These are phyloP conservation scores for Colletotrichum viniferum DNA, from an alignment of 2,329 filamentous ascomycete genomes.

Conservation along the genomic window DNA sequence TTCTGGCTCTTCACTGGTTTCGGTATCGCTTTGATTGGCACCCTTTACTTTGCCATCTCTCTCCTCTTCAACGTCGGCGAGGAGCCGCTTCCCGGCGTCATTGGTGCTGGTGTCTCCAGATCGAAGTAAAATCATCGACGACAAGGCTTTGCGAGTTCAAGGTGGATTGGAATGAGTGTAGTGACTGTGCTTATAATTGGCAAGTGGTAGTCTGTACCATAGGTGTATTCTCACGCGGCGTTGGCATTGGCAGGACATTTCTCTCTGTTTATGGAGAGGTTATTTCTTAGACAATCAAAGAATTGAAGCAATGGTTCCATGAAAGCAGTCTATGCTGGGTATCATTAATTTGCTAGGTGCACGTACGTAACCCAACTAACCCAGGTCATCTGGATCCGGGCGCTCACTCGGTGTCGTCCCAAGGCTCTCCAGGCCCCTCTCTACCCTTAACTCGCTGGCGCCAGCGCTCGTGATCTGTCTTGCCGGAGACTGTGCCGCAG, in stretches of 20 bases:
- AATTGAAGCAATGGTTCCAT: conserved; percentile 14
- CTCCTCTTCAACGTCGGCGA: conserved; percentile 84
- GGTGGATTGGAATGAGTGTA: neutral
- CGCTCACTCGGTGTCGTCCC: conserved; percentile 45
- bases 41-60: conserved; percentile 74
- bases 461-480: conserved; percentile 17
- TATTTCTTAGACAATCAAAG: conserved; percentile 24
- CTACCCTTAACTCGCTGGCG: conserved; percentile 29
- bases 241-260: conserved; percentile 27
- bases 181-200: conserved; percentile 21
- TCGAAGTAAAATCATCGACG: conserved; percentile 55
- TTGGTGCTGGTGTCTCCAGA: conserved; percentile 89
- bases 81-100: conserved; percentile 89
- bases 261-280: conserved; percentile 24
- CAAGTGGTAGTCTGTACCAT: conserved; percentile 30
- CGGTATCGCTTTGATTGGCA: conserved; percentile 69
- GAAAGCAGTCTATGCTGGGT: conserved; percentile 11
- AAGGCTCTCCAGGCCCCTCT: conserved; percentile 52
- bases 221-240: conserved; percentile 29
- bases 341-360: conserved; percentile 18
- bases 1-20: conserved; percentile 88
- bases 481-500: conserved; percentile 19
- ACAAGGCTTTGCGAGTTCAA: neutral
- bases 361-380: conserved; percentile 20
- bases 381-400: conserved; percentile 30